Evolutionary conservation across 805 yeast species (phyloP).

Genomic region (Cyberlindnera petersonii): DNA sequence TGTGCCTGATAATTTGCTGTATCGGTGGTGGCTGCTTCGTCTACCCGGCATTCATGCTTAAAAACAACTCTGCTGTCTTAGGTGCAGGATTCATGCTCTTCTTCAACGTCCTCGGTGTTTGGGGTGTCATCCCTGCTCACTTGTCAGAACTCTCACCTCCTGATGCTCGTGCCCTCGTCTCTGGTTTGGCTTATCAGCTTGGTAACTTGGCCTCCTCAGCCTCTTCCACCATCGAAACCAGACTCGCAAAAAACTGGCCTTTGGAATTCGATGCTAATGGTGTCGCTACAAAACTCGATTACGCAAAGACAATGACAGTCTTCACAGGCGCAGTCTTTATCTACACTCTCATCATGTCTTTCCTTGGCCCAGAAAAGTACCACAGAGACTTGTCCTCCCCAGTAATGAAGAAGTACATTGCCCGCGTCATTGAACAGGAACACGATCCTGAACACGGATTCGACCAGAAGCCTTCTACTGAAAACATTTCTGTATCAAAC

Average conservation of each 20-base stretch:
- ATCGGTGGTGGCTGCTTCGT: constrained; percentile 55
- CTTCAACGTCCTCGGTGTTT: constrained; percentile 64
- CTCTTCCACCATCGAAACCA: constrained; percentile 65
- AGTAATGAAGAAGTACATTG: constrained; percentile 29
- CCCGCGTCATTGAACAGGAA: constrained; percentile 22
- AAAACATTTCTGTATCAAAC: constrained; percentile 5
- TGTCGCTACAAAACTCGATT: constrained; percentile 35
- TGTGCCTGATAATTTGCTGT: constrained; percentile 48
- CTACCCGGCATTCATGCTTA: constrained; percentile 53
- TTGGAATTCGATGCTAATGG: constrained; percentile 33
- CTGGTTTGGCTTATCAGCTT: constrained; percentile 63
- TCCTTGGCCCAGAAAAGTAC: constrained; percentile 57
- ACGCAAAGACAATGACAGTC: constrained; percentile 67
- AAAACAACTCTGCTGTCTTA: constrained; percentile 37
- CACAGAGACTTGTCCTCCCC: constrained; percentile 35
- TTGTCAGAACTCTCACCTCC: constrained; percentile 65
- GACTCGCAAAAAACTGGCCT: constrained; percentile 60
- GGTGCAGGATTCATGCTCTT: constrained; percentile 65
- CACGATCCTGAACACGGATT: constrained; percentile 8
- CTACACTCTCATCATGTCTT: constrained; percentile 41
- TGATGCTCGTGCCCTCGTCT: constrained; percentile 56
- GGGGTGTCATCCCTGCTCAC: constrained; percentile 70
- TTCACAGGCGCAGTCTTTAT: constrained; percentile 65
- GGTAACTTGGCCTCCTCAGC: constrained; percentile 74
- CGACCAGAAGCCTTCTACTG: not conserved